Percentiles rank a stretch among this genome's conserved stretches.
phyloP scores from a whole-genome alignment of 148 eudicot genomes.

The Fagopyrum homotropicum region DNA sequence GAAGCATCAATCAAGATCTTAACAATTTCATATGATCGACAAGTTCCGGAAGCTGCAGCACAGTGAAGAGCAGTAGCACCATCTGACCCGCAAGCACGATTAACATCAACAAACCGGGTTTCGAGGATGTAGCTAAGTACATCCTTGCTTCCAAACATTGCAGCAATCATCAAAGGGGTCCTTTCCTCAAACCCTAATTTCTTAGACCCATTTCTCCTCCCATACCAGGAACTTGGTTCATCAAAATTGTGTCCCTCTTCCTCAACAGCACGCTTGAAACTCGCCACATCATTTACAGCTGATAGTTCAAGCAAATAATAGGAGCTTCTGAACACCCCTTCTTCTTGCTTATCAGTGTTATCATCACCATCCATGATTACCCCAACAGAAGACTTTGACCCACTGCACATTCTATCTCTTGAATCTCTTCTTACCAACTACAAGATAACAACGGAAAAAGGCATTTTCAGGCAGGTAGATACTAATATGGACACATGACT shows the following conservation, averaged over 20 bases:
- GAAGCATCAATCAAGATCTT: conserved; percentile 54
- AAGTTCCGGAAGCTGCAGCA: conserved; percentile 62
- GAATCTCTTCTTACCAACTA: conserved; percentile 21
- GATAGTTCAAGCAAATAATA: conserved; percentile 61
- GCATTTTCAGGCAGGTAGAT: not conserved
- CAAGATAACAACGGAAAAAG: not conserved
- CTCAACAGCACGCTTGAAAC: conserved; percentile 51
- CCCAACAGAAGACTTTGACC: conserved; percentile 30
- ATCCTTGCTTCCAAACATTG: conserved; percentile 71
- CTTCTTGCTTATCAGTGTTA: conserved; percentile 24
- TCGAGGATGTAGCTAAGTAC: conserved; percentile 50
- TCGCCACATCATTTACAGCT: conserved; percentile 50
- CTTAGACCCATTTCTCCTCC: conserved; percentile 64
- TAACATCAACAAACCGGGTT: conserved; percentile 50
- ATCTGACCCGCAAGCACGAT: conserved; percentile 72
- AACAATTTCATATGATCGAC: conserved; percentile 41
- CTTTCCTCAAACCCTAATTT: conserved; percentile 80
- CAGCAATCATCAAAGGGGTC: conserved; percentile 82
- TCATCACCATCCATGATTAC: conserved; percentile 37
- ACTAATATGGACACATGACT: not conserved
- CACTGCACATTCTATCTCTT: conserved; percentile 35
- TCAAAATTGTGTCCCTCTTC: conserved; percentile 47
- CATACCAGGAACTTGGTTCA: conserved; percentile 62
- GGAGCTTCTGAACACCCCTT: conserved; percentile 9
- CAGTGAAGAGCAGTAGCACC: conserved; percentile 90